Evolutionary conservation across 768 basidiomycete species (phyloP).

Genomic region (Leccinum truebloodii): DNA sequence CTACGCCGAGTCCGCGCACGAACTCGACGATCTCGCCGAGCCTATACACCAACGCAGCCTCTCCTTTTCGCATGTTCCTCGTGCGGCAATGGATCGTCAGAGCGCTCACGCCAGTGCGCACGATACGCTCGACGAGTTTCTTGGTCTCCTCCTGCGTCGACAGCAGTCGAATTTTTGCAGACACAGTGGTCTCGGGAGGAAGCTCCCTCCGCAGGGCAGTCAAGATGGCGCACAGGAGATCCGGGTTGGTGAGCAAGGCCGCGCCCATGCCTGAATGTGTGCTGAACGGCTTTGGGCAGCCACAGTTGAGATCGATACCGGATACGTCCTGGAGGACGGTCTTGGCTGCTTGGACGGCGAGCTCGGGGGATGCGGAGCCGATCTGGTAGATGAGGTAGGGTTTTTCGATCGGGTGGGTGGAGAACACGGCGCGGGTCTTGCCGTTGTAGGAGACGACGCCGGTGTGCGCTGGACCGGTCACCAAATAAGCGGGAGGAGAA

Average conservation of each 20-base stretch:
- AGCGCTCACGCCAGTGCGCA: conserved; percentile 83
- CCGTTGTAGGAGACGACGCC: conserved; percentile 89
- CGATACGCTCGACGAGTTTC: conserved; percentile 84
- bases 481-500: conserved; percentile 1
- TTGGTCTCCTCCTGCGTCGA: conserved; percentile 87
- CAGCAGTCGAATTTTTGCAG: conserved; percentile 90
- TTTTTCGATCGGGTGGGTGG: conserved; percentile 92
- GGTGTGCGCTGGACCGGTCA: conserved; percentile 58
- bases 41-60: conserved; percentile 75
- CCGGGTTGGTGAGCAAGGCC: conserved; percentile 88
- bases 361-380: conserved; percentile 84
- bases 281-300: conserved; percentile 96
- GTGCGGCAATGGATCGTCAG: conserved; percentile 97
- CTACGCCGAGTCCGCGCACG: conserved; percentile 70
- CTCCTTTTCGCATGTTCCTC: conserved; percentile 82
- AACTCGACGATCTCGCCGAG: conserved; percentile 85
- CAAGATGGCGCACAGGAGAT: conserved; percentile 87
- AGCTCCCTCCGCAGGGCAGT: conserved; percentile 71
- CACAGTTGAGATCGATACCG: conserved; percentile 96
- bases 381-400: conserved; percentile 95
- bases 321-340: conserved; percentile 86
- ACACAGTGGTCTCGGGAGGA: conserved; percentile 80
- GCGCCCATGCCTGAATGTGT: conserved; percentile 96
- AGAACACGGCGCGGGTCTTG: conserved; percentile 82
- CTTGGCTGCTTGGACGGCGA: conserved; percentile 91